Evolutionary conservation across 1,284 basidiomycete species (phyloP).

Genomic region (Apiotrichum sp.): DNA sequence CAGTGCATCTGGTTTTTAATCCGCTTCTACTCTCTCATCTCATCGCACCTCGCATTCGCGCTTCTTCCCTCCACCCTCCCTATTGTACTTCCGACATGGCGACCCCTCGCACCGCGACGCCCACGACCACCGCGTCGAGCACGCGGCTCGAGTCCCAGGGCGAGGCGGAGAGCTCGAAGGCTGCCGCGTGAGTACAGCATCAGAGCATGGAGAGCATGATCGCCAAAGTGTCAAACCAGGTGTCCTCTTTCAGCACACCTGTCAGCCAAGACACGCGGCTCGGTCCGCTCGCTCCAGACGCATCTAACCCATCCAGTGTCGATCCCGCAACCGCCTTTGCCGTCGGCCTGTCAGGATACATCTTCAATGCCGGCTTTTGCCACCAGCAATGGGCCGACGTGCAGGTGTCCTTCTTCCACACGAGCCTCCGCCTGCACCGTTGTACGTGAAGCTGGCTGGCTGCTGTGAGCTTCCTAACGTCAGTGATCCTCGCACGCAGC

Average conservation of each 20-base stretch:
- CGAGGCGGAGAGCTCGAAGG: constrained; percentile 27
- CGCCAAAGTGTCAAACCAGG: too few species aligned
- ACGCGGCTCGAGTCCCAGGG: constrained; percentile 2
- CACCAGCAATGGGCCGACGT: constrained; percentile 39
- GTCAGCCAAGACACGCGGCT: too few species aligned
- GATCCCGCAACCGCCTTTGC: constrained; percentile 10
- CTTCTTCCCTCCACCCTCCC: constrained; percentile 5
- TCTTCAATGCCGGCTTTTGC: constrained; percentile 37
- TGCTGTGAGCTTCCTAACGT: constrained; percentile 22
- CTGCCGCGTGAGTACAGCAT: background rate
- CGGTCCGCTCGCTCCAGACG: too few species aligned
- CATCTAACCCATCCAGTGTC: background rate
- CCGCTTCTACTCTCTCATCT: background rate
- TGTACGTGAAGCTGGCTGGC: constrained; percentile 22
- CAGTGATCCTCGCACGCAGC: constrained; percentile 75
- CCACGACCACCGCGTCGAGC: constrained; percentile 8
- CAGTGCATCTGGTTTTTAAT: too few species aligned
- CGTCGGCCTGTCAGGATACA: constrained; percentile 15
- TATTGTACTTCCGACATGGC: background rate
- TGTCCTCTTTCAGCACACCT: too few species aligned
- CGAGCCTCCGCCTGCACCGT: constrained; percentile 37
- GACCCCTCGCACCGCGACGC: constrained; percentile 5
- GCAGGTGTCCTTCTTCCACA: constrained; percentile 34
- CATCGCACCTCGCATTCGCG: background rate
- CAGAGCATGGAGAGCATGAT: too few species aligned